These are phyloP conservation scores for Globisporangium abappressorium DNA, from an alignment of 352 stramenopile genomes.

Conservation along the genomic window DNA sequence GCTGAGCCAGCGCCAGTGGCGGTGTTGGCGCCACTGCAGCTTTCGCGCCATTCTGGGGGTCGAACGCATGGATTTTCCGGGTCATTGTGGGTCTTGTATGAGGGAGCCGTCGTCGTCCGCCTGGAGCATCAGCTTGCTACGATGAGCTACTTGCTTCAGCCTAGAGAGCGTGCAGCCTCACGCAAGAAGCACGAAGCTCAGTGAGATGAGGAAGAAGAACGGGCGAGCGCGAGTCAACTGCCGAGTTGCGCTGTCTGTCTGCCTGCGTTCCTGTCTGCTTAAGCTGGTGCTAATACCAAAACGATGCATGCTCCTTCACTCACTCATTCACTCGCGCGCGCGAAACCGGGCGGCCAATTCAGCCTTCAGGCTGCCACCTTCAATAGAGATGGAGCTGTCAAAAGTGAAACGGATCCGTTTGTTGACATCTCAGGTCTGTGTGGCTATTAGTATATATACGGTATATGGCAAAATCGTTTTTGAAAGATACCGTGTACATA, in stretches of 20 bases:
- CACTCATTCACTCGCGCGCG: neutral
- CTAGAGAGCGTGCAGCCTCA: neutral
- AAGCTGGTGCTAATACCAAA: neutral
- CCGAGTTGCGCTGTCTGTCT: neutral
- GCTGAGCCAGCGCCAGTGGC: neutral
- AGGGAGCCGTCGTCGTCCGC: neutral
- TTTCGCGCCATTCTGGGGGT: slow-evolving; percentile 3
- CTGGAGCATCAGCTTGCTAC: neutral
- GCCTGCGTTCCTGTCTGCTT: too few relatives aligned
- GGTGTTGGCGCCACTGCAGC: neutral
- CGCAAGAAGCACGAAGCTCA: too few relatives aligned
- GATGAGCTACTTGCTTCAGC: neutral
- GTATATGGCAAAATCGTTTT: too few relatives aligned
- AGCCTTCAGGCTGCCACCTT: neutral
- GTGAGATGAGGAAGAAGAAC: neutral
- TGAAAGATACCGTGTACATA: too few relatives aligned
- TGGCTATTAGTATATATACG: too few relatives aligned
- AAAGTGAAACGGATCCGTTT: neutral
- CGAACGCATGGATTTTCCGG: slow-evolving; percentile 18
- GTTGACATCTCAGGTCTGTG: too few relatives aligned
- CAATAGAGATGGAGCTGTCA: neutral
- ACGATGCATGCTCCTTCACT: neutral
- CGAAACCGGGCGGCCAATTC: neutral
- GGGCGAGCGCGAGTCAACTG: neutral
- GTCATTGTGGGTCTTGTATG: slow-evolving; percentile 10